A percentile compares a stretch with the other conserved stretches of the same genome.
Conservation (phyloP, 768 basidiomycete species). For the Cubamyces sp. region DNA sequence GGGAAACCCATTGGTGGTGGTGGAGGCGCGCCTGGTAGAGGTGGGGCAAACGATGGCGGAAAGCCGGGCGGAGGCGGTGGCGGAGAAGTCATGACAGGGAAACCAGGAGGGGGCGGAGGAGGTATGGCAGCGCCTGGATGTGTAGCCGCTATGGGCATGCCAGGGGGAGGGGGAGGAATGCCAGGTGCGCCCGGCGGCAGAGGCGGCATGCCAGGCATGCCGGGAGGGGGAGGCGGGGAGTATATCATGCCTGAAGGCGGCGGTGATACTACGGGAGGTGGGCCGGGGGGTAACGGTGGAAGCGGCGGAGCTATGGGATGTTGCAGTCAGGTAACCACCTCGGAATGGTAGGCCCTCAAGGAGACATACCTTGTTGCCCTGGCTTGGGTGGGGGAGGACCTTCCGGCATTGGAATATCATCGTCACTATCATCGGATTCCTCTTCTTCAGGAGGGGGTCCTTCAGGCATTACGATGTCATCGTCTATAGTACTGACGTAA, state of each 20-base stretch:
- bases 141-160: slow-evolving; percentile 19
- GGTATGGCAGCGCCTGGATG: slow-evolving; percentile 20
- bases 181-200: background rate
- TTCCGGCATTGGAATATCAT: slow-evolving; percentile 89
- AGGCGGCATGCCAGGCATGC: slow-evolving; percentile 23
- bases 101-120: slow-evolving; percentile 32
- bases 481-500: slow-evolving; percentile 39
- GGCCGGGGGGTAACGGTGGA: slow-evolving; percentile 36
- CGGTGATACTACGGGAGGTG: slow-evolving; percentile 25
- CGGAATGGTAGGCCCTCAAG: background rate
- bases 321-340: too few species aligned
- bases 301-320: background rate
- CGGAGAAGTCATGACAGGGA: slow-evolving; percentile 19
- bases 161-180: slow-evolving; percentile 11
- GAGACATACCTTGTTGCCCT: slow-evolving; percentile 20
- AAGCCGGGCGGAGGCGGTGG: slow-evolving; percentile 32
- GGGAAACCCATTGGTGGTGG: slow-evolving; percentile 30
- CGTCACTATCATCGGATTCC: slow-evolving; percentile 60
- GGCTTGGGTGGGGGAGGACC: slow-evolving; percentile 60
- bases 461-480: slow-evolving; percentile 68
- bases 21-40: slow-evolving; percentile 45
- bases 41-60: slow-evolving; percentile 29
- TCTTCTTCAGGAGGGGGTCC: slow-evolving; percentile 64
- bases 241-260: background rate
- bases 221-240: slow-evolving; percentile 28